Evolutionary conservation across 106 monocot genomes (phyloP), one percentile per base, ranked within the genome.

Genomic region (Agapanthus africanus): DNA sequence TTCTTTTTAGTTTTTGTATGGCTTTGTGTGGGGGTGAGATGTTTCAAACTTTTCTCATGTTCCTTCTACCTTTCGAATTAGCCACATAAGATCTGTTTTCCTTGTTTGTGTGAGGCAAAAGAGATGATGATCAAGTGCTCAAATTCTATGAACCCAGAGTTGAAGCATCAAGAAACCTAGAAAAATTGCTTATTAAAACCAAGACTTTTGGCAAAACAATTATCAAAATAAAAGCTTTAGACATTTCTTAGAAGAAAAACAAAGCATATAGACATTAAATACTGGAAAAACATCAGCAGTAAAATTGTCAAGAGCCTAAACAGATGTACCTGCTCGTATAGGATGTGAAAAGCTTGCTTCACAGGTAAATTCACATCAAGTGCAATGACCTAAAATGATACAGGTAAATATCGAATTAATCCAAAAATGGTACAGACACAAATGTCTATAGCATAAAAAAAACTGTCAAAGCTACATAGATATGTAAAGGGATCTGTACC

Each of bases 281-380:
- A 3, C 18, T 27, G 18, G 61, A 11, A 18, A 40, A 33, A 39
- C 44, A 23, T 35, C n/a, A 72, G 13, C 28, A 74, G 52, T 39
- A 11, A 69, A 54, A 11, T 25, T 46, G 40, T 61, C 66, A 66
- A 5, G 28, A 42, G 6, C 37, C 42, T 30, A 61, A 61, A 44
- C 18, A 28, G 13, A 44, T 34, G 31, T 66, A 66, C 66, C 66
- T 66, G 66, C 61, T 70, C 70, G 33, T 50, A 64, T 21, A 70
- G 63, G 39, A 77, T 70, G 50, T 77, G 70, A 51, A 70, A 76
- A 70, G 69, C 75, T 75, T 75, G 75, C 67, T 75, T 75, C 60
- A 75, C 75, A 33, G 75, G 75, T 59, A 75, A 75, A 61, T 75
- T 75, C 9, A 75, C 68, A 68, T 75, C 75, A 1, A 75, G 46